phyloP scores from a whole-genome alignment of 2,329 filamentous ascomycete genomes.

The Niveomyces coronatus region DNA sequence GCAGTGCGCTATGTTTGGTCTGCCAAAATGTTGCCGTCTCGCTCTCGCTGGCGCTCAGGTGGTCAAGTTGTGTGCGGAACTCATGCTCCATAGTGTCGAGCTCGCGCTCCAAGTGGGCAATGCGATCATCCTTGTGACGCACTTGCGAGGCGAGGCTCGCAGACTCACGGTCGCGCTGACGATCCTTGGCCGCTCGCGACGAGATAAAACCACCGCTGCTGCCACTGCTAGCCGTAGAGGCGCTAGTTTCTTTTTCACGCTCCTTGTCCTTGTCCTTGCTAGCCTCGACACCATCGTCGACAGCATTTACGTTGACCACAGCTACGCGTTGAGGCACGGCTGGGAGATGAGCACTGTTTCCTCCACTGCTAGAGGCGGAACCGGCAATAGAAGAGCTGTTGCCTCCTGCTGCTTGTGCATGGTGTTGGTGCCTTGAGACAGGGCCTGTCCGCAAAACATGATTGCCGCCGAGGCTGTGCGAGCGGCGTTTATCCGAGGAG shows the following conservation, averaged over 20 bases:
- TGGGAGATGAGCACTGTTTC: slow-evolving; percentile 20
- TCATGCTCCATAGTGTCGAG: slow-evolving; percentile 41
- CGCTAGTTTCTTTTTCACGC: slow-evolving; percentile 18
- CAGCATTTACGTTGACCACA: slow-evolving; percentile 15
- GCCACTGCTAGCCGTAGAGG: slow-evolving; percentile 11
- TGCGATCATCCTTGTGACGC: slow-evolving; percentile 40
- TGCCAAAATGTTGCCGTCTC: slow-evolving; percentile 49
- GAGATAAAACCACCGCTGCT: slow-evolving; percentile 14
- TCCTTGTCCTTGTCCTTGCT: slow-evolving; percentile 22
- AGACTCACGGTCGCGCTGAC: slow-evolving; percentile 13
- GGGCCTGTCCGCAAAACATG: slow-evolving; percentile 15
- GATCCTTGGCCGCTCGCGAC: slow-evolving; percentile 1
- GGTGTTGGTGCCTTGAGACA: slow-evolving; percentile 4
- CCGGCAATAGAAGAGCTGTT: no score
- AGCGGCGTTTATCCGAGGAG: slow-evolving; percentile 35
- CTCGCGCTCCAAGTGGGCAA: slow-evolving; percentile 42
- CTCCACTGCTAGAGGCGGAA: slow-evolving; percentile 17
- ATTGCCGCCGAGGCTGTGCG: slow-evolving; percentile 15
- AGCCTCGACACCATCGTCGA: slow-evolving; percentile 18
- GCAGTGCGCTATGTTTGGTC: slow-evolving; percentile 40
- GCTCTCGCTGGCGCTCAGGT: slow-evolving; percentile 42
- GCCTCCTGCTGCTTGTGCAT: slow-evolving; percentile 15
- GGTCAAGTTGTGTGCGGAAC: slow-evolving; percentile 43
- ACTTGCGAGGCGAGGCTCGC: slow-evolving; percentile 21
- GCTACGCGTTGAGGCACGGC: slow-evolving; percentile 22